Evolutionary conservation across 345 rosid species (phyloP).

Genomic region (Populus ilicifolia): DNA sequence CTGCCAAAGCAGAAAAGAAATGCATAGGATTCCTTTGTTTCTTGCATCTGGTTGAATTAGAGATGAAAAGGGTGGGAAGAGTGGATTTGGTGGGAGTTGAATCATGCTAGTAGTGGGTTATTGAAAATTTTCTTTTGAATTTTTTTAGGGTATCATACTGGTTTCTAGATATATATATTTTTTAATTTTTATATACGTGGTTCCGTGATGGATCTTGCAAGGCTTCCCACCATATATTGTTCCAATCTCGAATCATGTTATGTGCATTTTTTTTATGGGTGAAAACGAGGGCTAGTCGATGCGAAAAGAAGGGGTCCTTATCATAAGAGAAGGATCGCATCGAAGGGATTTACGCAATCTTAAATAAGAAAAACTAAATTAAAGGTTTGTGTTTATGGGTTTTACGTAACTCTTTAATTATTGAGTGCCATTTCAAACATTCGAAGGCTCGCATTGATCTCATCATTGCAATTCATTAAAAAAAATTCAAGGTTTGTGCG

Average conservation of each 20-base stretch:
- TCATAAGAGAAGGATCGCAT: no score
- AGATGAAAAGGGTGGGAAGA: not conserved
- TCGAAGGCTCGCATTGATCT: no score
- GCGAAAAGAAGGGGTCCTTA: not conserved
- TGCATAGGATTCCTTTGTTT: constrained; percentile 33
- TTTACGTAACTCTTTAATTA: no score
- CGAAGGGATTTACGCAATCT: no score
- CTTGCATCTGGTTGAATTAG: constrained; percentile 18
- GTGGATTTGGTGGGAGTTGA: constrained; percentile 49
- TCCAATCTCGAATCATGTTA: constrained; percentile 21
- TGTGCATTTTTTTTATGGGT: constrained; percentile 2
- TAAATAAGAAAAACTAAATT: no score
- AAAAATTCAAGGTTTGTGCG: no score
- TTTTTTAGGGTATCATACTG: constrained; percentile 4
- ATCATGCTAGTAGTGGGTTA: constrained; percentile 36
- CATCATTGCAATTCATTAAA: no score
- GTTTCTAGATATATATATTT: constrained; percentile 3
- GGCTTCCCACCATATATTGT: constrained; percentile 30
- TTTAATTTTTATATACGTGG: not conserved
- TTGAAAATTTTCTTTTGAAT: not conserved
- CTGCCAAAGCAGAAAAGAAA: constrained; percentile 12
- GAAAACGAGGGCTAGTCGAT: constrained; percentile 16
- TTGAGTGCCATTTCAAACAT: no score
- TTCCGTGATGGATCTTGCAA: constrained; percentile 32
- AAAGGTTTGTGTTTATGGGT: no score